phyloP scores from a whole-genome alignment of 2,329 filamentous ascomycete species.

The Fusarium siculi region DNA sequence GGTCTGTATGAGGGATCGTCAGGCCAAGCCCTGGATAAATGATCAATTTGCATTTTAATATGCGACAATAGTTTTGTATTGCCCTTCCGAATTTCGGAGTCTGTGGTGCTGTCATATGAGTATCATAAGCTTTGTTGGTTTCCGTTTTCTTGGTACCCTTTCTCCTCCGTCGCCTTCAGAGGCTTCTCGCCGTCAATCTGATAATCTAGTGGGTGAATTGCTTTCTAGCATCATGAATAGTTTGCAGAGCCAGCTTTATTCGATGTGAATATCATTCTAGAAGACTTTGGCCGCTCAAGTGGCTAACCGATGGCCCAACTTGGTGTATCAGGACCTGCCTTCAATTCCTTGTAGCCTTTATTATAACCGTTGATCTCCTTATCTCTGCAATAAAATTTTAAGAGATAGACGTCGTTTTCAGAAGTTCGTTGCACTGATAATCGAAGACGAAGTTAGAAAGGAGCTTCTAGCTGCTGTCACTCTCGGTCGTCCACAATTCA shows the following conservation, averaged over 20 bases:
- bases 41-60: too few relatives aligned
- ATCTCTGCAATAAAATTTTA: background rate
- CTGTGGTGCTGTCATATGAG: too few relatives aligned
- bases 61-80: accelerated
- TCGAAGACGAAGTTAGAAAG: accelerated
- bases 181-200: accelerated
- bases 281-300: accelerated
- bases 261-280: accelerated
- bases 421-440: too few relatives aligned
- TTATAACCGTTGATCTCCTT: background rate
- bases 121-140: background rate
- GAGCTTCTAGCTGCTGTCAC: too few relatives aligned
- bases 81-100: accelerated
- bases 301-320: accelerated
- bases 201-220: accelerated
- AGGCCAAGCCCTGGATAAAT: too few relatives aligned
- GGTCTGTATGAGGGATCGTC: background rate
- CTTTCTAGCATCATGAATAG: accelerated
- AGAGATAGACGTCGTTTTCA: background rate
- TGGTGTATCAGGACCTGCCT: accelerated
- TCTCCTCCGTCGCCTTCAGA: accelerated
- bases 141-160: accelerated
- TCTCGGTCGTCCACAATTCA: background rate
- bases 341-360: accelerated
- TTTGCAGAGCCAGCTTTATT: accelerated